These are phyloP conservation scores for Oidiodendron maius DNA, from an alignment of 495 filamentous ascomycete genomes.

Conservation along the genomic window DNA sequence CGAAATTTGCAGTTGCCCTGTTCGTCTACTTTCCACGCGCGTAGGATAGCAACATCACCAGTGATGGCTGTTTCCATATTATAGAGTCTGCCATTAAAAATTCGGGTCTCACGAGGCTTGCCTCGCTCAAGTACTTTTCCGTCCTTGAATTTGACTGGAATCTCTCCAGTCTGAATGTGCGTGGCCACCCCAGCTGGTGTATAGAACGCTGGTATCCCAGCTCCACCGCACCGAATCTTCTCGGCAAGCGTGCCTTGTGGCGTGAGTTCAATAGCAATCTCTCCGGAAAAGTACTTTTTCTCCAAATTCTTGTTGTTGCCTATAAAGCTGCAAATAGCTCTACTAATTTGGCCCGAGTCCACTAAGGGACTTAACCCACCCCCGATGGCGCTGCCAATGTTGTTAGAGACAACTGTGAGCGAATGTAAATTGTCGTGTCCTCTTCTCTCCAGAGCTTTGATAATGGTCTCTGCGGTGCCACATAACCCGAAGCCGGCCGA, in stretches of 20 bases:
- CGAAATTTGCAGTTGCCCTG: constrained; percentile 58
- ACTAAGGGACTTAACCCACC: constrained; percentile 48
- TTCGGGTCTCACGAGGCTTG: constrained; percentile 48
- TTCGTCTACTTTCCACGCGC: constrained; percentile 59
- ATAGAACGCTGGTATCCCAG: constrained; percentile 63
- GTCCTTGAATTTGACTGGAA: constrained; percentile 47
- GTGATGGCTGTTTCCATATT: constrained; percentile 59
- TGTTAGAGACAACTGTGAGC: constrained; percentile 63
- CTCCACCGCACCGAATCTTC: constrained; percentile 53
- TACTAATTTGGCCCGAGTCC: constrained; percentile 47
- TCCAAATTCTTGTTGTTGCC: constrained; percentile 60
- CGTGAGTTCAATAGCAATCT: constrained; percentile 58
- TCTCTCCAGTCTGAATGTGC: constrained; percentile 56
- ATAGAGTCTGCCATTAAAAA: constrained; percentile 54
- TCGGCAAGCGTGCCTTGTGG: constrained; percentile 63
- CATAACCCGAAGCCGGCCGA: constrained; percentile 59
- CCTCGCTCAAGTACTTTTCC: constrained; percentile 47
- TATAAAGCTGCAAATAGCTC: constrained; percentile 54
- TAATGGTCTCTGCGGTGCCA: constrained; percentile 48
- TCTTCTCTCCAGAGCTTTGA: constrained; percentile 39
- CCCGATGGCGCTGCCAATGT: constrained; percentile 50
- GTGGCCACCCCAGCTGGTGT: constrained; percentile 60
- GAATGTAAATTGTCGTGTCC: constrained; percentile 38
- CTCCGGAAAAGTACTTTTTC: constrained; percentile 53
- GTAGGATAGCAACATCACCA: constrained; percentile 57